These are phyloP conservation scores for Sindora glabra DNA, from an alignment of 306 rosid species.

Conservation along the genomic window DNA sequence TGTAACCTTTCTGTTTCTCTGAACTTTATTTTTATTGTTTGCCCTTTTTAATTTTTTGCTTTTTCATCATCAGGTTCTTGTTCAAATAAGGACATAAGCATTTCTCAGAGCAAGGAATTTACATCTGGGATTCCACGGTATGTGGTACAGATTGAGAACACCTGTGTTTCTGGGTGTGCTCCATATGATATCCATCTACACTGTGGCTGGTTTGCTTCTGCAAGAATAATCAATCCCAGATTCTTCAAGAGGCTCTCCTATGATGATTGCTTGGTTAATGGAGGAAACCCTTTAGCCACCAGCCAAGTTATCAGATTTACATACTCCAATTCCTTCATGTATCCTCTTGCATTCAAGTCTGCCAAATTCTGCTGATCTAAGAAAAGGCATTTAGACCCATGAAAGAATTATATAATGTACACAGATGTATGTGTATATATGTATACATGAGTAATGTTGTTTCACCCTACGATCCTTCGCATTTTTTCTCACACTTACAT, in stretches of 20 bases:
- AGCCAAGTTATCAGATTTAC: conserved; percentile 47
- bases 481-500: too few relatives aligned
- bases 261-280: conserved; percentile 67
- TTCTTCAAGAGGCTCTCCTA: conserved; percentile 51
- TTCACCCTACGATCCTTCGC: too few relatives aligned
- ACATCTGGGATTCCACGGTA: conserved; percentile 53
- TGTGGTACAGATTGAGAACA: conserved; percentile 56
- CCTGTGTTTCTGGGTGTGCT: conserved; percentile 55
- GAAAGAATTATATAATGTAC: too few relatives aligned
- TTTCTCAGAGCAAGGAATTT: conserved; percentile 42
- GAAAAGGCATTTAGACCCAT: too few relatives aligned
- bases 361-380: conserved; percentile 41
- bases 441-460: too few relatives aligned
- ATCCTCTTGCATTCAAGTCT: conserved; percentile 48
- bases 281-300: conserved; percentile 40
- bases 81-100: conserved; percentile 50
- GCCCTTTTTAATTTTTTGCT: neutral
- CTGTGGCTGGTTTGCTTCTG: conserved; percentile 80
- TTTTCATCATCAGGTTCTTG: conserved; percentile 32
- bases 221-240: conserved; percentile 42
- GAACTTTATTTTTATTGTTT: neutral
- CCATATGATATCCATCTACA: conserved; percentile 48
- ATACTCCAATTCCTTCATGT: conserved; percentile 57
- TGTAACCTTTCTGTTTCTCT: neutral
- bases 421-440: too few relatives aligned